Conservation (phyloP, 495 filamentous ascomycete species). For the Penicillium manginii region DNA sequence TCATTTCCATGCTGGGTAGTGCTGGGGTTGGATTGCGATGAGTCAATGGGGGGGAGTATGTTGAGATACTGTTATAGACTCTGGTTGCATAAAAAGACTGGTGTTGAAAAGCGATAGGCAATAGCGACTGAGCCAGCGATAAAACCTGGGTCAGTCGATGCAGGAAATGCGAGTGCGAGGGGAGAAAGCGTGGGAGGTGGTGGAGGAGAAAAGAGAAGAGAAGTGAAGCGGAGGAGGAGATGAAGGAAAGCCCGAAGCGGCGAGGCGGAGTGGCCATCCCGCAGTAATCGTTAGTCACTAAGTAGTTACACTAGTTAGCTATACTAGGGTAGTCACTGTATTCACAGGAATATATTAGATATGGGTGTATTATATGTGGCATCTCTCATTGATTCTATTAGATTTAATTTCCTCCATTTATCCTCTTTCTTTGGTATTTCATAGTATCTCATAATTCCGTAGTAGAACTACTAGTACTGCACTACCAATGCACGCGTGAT, state of each 20-base stretch:
- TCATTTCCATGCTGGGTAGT: slow-evolving; percentile 80
- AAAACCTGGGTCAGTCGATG: slow-evolving; percentile 48
- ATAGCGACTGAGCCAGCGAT: slow-evolving; percentile 70
- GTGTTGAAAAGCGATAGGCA: slow-evolving; percentile 37
- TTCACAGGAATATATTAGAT: too few relatives aligned
- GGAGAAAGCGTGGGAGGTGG: slow-evolving; percentile 9
- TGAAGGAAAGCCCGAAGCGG: slow-evolving; percentile 10
- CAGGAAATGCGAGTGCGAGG: slow-evolving; percentile 5
- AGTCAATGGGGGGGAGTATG: slow-evolving; percentile 49
- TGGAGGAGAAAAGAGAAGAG: slow-evolving; percentile 15
- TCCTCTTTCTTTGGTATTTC: background rate
- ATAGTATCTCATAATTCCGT: too few relatives aligned
- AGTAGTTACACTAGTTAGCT: too few relatives aligned
- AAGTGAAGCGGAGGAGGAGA: slow-evolving; percentile 9
- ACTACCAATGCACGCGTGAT: slow-evolving; percentile 2
- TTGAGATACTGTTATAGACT: slow-evolving; percentile 65
- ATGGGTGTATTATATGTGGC: background rate
- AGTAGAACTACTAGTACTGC: background rate
- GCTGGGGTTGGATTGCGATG: slow-evolving; percentile 40
- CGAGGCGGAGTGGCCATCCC: slow-evolving; percentile 20
- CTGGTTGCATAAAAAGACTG: slow-evolving; percentile 88
- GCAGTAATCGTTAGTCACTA: too few relatives aligned
- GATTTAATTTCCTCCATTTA: background rate
- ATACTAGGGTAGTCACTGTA: too few relatives aligned
- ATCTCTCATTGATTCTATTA: background rate